Conservation (phyloP, 176 grass and related monocot species). For the Rhynchospora breviuscula region DNA sequence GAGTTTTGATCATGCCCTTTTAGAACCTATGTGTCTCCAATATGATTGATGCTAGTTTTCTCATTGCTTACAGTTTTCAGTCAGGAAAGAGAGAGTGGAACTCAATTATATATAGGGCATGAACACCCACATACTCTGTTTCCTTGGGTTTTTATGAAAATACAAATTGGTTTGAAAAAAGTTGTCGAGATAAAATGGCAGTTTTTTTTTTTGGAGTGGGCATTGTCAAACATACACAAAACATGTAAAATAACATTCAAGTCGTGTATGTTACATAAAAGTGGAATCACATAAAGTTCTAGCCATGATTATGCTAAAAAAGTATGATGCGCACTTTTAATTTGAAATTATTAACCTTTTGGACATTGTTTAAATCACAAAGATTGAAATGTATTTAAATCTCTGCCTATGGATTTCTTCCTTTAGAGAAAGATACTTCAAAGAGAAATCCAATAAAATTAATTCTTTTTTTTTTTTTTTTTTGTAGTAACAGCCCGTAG, state of each 20-base stretch:
- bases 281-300: conserved; percentile 10
- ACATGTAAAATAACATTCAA: not conserved
- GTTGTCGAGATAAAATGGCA: not conserved
- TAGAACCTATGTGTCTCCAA: not conserved
- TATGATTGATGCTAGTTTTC: not conserved
- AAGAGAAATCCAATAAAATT: too few relatives aligned
- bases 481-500: too few relatives aligned
- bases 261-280: conserved; percentile 5
- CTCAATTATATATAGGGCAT: not conserved
- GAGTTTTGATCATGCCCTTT: not conserved
- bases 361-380: not conserved
- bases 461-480: too few relatives aligned
- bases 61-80: not conserved
- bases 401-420: not conserved
- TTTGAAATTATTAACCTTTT: conserved; percentile 9
- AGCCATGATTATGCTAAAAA: conserved; percentile 4
- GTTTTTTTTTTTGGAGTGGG: not conserved
- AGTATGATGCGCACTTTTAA: conserved; percentile 9
- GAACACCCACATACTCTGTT: not conserved
- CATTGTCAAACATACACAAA: conserved; percentile 3
- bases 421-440: not conserved
- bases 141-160: not conserved
- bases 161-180: not conserved
- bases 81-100: not conserved
- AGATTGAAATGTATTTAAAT: not conserved